Evolutionary conservation across 2,329 filamentous ascomycete species (phyloP), one percentile per base, ranked within the genome.

Genomic region (Chaetomium olivaceum): DNA sequence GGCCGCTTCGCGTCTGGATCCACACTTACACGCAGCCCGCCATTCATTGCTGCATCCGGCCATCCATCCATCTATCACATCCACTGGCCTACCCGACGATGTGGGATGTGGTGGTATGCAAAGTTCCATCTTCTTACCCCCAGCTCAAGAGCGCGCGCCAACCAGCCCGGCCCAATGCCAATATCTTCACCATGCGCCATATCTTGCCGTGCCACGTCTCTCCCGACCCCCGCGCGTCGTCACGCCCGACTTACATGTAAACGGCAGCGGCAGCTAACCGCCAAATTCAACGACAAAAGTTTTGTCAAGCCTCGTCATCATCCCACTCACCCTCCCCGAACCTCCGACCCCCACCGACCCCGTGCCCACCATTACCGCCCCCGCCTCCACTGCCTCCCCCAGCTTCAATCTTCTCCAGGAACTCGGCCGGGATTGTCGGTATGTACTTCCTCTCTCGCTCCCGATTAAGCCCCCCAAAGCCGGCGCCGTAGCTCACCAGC

Each of bases 401-500:
- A 58, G 82, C 79, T 76, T 97, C 94, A 57, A 99, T 82, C 80
- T 93, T 96, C 67, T 90, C 88, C 67, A 99, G 81, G 74, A 98
- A 97, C 78, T 99, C 95, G 0, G 93, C 90, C 21, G 95, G 94
- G 61, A 99, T 91, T 0, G 92, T 96, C 2, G 95, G 95, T 55
- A 97, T 96, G 76, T 99, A 99, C 79, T 97, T 97, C 70, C 92
- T 85, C 77, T 96, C 95, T 64, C 93, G 85, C 78, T 98, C 95
- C 68, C 91, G 86, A 79, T 99, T 97, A 56, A 95, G 82, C 0
- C 95, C 95, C 5, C 95, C 95, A 74, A 98, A 95, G 0, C 95
- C 95, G 14, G 95, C 93, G 0, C 95, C 95, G 74, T 96, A 99
- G 70, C 89, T 94, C 57, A 99, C 87, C 57, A 98, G 84, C 95